phyloP scores from a whole-genome alignment of 2,329 filamentous ascomycete genomes.

The Fusarium sp. region DNA sequence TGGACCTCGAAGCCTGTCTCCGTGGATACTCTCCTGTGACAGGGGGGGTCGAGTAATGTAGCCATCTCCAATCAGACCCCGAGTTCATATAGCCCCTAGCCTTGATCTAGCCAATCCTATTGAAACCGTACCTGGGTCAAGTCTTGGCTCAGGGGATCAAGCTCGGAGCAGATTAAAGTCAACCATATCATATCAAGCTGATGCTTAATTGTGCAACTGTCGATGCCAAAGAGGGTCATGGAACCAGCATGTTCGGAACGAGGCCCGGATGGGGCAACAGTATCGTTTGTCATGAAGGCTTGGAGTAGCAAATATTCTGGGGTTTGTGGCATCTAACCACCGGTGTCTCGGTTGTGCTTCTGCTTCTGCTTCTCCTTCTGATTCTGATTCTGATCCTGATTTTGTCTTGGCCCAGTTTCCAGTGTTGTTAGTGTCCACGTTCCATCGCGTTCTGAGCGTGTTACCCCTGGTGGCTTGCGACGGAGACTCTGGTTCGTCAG shows the following conservation, averaged over 20 bases:
- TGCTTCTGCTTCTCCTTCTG: constrained; percentile 11
- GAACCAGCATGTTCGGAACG: constrained; percentile 37
- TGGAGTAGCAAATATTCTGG: constrained; percentile 15
- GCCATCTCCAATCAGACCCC: constrained; percentile 47
- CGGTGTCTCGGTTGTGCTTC: constrained; percentile 30
- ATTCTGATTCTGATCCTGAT: neutral
- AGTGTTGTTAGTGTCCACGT: constrained; percentile 15
- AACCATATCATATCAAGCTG: constrained; percentile 28
- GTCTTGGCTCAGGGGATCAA: constrained; percentile 34
- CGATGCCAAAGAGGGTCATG: constrained; percentile 20
- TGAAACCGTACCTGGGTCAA: constrained; percentile 30
- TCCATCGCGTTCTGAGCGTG: constrained; percentile 1
- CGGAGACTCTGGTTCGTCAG: constrained; percentile 20
- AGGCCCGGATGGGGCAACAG: constrained; percentile 35
- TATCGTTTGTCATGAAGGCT: constrained; percentile 7
- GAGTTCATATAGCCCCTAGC: constrained; percentile 41
- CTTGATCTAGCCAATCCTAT: constrained; percentile 41
- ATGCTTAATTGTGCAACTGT: constrained; percentile 28
- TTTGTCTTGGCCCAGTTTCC: constrained; percentile 23
- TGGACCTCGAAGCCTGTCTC: constrained; percentile 33
- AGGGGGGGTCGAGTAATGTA: constrained; percentile 40
- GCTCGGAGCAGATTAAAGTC: constrained; percentile 41
- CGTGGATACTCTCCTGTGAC: constrained; percentile 33
- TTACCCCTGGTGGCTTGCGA: constrained; percentile 38
- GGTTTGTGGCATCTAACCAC: constrained; percentile 6